Evolutionary conservation across 2,329 filamentous ascomycete species (phyloP), one percentile per base, ranked within the genome.

Genomic region (Leptosphaerulina australis): DNA sequence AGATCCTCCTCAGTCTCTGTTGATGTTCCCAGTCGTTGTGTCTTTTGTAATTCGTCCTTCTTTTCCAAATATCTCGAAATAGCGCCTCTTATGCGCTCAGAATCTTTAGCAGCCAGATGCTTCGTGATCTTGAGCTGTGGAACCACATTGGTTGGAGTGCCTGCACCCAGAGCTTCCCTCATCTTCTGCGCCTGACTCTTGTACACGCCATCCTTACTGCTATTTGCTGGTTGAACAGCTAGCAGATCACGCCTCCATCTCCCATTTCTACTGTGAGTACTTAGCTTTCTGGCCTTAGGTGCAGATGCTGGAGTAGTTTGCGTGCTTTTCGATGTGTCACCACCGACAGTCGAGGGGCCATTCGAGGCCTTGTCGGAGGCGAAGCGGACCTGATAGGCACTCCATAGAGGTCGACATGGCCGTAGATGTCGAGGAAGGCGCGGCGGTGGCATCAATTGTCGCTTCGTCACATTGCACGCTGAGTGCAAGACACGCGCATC

Each of bases 391-490:
- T 73, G 73, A 43, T 56, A 58, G 33, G 66, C 54, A 57, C 61
- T 72, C 75, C 74, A 74, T 67, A 66, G 61, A 63, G 73, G 69
- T 60, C 73, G 67, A 62, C 75, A 70, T 69, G 73, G 75, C 69
- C 73, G 73, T 68, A 66, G 65, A 63, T 74, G 69, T 66, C 68
- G 73, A 53, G 71, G 63, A 29, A 72, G 64, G 60, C 73, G 73
- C 67, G 70, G 70, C 64, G 68, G 68, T 67, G 69, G 74, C 76
- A 79, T 78, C 69, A 77, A 77, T 72, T 71, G 66, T 57, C 36
- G 52, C 58, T 56, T 58, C 50, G 59, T 64, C 54, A 63, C 70
- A 71, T 72, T 56, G 66, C 67, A 69, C 55, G 59, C 58, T 48
- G 52, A 10, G 39, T 36, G 46, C 28, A 30, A 41, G 22, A 54